Evolutionary conservation across 192 early-diverging fungal species (phyloP).

Genomic region (Coemansia sp.): DNA sequence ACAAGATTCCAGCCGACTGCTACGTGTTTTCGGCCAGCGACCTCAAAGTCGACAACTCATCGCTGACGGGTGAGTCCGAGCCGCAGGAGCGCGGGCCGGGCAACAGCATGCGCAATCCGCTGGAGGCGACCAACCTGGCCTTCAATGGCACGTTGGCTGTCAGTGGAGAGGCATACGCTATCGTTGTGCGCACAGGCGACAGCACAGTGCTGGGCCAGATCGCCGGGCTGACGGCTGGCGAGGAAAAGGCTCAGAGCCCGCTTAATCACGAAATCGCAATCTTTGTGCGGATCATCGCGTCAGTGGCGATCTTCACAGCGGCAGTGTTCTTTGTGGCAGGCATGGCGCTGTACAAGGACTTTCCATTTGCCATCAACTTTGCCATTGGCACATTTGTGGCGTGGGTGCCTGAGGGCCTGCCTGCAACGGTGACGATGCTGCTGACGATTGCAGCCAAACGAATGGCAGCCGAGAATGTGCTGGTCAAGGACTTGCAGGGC

Average conservation of each 20-base stretch:
- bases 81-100: constrained; percentile 73
- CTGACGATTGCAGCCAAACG: constrained; percentile 93
- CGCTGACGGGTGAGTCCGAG: constrained; percentile 92
- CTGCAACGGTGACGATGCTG: constrained; percentile 91
- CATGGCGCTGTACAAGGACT: constrained; percentile 57
- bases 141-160: constrained; percentile 88
- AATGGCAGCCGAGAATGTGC: constrained; percentile 83
- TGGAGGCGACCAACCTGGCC: constrained; percentile 88
- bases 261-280: constrained; percentile 71
- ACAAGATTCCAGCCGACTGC: constrained; percentile 94
- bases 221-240: constrained; percentile 77
- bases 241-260: constrained; percentile 72
- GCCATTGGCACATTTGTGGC: constrained; percentile 86
- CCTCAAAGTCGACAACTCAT: constrained; percentile 96
- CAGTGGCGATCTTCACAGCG: constrained; percentile 70
- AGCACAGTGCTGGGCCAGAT: constrained; percentile 94
- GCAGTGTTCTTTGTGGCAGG: constrained; percentile 82
- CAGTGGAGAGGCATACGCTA: constrained; percentile 83
- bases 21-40: constrained; percentile 75
- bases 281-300: constrained; percentile 85
- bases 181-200: constrained; percentile 93
- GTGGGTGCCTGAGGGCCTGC: constrained; percentile 93
- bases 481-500: constrained; percentile 94
- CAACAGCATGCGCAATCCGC: constrained; percentile 74
- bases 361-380: constrained; percentile 78